Evolutionary conservation across 148 eudicot genomes (phyloP), one percentile per base, ranked within the genome.

Genomic region (Beta vulgaris): DNA sequence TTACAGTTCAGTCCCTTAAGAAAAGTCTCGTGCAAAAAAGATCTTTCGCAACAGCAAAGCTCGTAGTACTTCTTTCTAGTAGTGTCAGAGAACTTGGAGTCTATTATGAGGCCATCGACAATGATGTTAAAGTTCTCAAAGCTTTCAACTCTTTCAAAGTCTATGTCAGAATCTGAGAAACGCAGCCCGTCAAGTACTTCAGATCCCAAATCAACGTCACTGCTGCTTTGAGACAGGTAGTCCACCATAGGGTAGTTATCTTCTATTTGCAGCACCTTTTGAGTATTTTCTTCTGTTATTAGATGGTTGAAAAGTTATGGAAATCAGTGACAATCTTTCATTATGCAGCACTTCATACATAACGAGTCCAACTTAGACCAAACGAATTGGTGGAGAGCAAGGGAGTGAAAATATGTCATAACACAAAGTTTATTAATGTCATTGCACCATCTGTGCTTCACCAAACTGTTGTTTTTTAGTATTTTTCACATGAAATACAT

Each of bases 21-120:
- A 12, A 90, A 84, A 65, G 74, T 49, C 16, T 81, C 78, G 26
- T 91, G 96, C 49, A 87, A 69, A 72, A 63, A 81, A 29, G 70
- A 46, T 9, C 79, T 80, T 54, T 86, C 86, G 61, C 73, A 73
- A 72, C 68, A 46, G 72, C 92, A 91, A 1, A 91, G 85, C 28
- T 86, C 82, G 15, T 86, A 86, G 61, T 88, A 91, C 77, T 87
- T 88, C 31, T 65, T 80, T n/a, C 79, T 71, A 7, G 68, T 37
- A 57, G 74, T 65, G 15, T 44, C 25, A 25, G 86, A 70, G 43
- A 91, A 75, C 51, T 82, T 77, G 5, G 85, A 77, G 81, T 91
- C 87, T 5, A 88, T 84, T 3, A 76, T 37, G 8, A 82, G 66
- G 18, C 81, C 82, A 28, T 84, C 73, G 12, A 84, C 76, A 28